phyloP scores from a whole-genome alignment of 345 rosid genomes.

The Nephelium lappaceum region DNA sequence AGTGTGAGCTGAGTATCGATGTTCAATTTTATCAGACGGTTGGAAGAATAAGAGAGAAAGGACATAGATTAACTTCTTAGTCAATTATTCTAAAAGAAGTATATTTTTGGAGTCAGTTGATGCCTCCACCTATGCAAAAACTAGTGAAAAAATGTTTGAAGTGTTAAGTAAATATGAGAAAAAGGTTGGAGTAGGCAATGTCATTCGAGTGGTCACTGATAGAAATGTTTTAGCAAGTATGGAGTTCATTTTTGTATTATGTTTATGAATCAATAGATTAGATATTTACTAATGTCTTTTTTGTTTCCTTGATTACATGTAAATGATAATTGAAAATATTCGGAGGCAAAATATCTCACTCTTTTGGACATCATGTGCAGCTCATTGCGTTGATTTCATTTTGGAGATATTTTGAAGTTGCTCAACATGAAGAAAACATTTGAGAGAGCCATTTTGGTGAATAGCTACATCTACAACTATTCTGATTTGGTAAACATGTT shows the following conservation, averaged over 20 bases:
- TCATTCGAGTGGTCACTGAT: conserved; percentile 14
- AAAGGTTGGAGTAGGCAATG: conserved; percentile 5
- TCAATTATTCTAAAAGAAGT: neutral
- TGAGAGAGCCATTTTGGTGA: neutral
- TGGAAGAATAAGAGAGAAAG: conserved; percentile 21
- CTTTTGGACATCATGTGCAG: neutral
- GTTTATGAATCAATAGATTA: no score
- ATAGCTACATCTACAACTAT: no score
- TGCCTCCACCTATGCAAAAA: conserved; percentile 14
- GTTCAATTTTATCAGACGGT: no score
- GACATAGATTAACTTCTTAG: conserved; percentile 17
- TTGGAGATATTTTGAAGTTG: neutral
- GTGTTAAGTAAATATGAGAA: neutral
- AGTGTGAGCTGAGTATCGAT: conserved; percentile 30
- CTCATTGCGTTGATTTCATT: neutral
- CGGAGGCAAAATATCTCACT: neutral
- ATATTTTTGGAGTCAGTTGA: conserved; percentile 10
- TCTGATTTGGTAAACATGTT: no score
- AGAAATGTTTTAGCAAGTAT: neutral
- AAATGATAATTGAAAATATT: no score
- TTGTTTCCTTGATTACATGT: no score
- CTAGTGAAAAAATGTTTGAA: neutral
- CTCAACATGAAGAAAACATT: no score
- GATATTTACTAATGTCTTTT: neutral
- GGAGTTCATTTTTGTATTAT: no score